Evolutionary conservation across 805 yeast species (phyloP).

Genomic region (Wickerhamomyces kurtzmanii): DNA sequence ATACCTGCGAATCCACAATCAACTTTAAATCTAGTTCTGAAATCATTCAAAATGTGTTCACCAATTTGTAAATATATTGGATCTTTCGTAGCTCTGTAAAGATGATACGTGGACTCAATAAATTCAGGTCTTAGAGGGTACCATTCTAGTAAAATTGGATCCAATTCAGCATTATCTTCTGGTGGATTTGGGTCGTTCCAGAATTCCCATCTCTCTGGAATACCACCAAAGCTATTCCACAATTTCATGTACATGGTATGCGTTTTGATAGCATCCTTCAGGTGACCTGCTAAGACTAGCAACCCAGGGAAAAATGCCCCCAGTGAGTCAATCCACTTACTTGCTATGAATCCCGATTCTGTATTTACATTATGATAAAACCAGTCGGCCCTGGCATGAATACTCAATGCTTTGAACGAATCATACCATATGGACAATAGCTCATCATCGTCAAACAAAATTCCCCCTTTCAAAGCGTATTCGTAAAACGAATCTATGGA

Average conservation of each 20-base stretch:
- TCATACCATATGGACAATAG: slow-evolving; percentile 45
- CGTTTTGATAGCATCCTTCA: slow-evolving; percentile 50
- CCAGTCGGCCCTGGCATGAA: slow-evolving; percentile 42
- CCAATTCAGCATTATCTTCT: slow-evolving; percentile 4
- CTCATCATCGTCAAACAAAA: slow-evolving; percentile 56
- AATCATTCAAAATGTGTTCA: slow-evolving; percentile 45
- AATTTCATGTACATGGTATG: slow-evolving; percentile 61
- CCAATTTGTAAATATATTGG: slow-evolving; percentile 79
- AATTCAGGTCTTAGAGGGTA: slow-evolving; percentile 91
- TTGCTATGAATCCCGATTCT: slow-evolving; percentile 34
- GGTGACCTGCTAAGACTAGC: slow-evolving; percentile 68
- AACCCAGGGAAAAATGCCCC: slow-evolving; percentile 88
- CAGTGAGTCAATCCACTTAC: slow-evolving; percentile 77
- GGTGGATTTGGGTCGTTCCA: slow-evolving; percentile 1
- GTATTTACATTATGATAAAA: slow-evolving; percentile 47
- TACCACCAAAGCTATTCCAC: slow-evolving; percentile 71
- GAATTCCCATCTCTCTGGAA: slow-evolving; percentile 84
- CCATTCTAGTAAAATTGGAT: slow-evolving; percentile 65
- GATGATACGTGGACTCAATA: slow-evolving; percentile 76
- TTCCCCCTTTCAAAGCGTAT: slow-evolving; percentile 69
- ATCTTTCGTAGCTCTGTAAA: slow-evolving; percentile 78
- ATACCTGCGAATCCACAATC: slow-evolving; percentile 78
- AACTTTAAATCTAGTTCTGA: slow-evolving; percentile 40
- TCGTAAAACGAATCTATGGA: slow-evolving; percentile 88
- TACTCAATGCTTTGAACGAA: slow-evolving; percentile 48